Evolutionary conservation across 2,329 filamentous ascomycete species (phyloP), one percentile per base, ranked within the genome.

Genomic region (Akanthomyces muscarius): DNA sequence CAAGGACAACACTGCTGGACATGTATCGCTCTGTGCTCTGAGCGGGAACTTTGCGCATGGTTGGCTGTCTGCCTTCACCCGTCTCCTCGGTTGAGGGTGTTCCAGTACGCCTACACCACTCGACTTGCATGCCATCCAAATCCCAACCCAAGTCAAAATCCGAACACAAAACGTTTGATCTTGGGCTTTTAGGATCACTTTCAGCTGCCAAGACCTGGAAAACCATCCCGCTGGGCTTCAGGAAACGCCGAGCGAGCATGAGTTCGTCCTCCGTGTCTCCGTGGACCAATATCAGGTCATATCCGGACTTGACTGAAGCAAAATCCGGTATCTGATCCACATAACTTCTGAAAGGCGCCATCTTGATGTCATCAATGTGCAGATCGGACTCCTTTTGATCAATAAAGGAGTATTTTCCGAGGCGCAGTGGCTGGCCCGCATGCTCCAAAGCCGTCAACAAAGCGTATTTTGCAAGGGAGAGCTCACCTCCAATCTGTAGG

Each of bases 401-500:
- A 21, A 71, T 66, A 23, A 77, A 50, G 0, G 72, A 73, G 62
- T 75, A 76, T 16, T 74, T 70, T 3, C 72, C 68, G 2, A 81
- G 67, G 10, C 70, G 71, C 4, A 75, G 72, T 1, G 71, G 70
- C n/a, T 70, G 68, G 13, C 67, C 64, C 1, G 61, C 54, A 1
- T 45, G 56, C 0, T 69, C 58, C 1, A 64, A 63, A 8, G 79
- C 62, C 5, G 64, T 62, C 6, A 69, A 57, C n/a, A 79, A 65
- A 25, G 75, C 63, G 1, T 69, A 57, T 4, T 64, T 33, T 0
- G 70, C 65, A 5, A 73, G 59, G 1, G 56, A 13, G 4, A 52
- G 28, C 2, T 63, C 65, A 0, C 73, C 74, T 0, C 77, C 78
- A 16, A 77, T 63, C 51, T 79, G 78, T 4, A 81, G 70, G 11